phyloP scores from a whole-genome alignment of 495 filamentous ascomycete genomes.

The Tuber aestivum region DNA sequence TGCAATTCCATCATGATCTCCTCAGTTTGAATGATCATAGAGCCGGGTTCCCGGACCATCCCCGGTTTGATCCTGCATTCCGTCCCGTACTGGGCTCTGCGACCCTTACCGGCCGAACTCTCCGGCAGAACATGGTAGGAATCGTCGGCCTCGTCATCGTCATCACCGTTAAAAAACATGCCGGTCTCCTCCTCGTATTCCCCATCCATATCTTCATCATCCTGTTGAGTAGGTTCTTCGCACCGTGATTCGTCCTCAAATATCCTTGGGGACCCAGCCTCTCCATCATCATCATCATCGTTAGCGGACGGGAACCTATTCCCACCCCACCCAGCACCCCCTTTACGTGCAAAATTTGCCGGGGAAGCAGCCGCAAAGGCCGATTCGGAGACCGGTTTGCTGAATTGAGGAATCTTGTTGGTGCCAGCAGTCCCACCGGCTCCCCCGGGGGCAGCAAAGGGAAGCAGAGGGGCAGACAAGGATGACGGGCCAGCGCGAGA shows the following conservation, averaged over 20 bases:
- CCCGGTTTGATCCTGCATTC: conserved; percentile 19
- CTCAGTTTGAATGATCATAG: conserved; percentile 34
- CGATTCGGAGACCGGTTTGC: neutral
- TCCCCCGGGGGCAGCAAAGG: neutral
- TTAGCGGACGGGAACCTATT: conserved; percentile 25
- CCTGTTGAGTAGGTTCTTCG: conserved; percentile 18
- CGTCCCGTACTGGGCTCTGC: neutral
- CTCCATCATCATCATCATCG: conserved; percentile 29
- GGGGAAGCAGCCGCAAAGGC: neutral
- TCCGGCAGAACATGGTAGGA: conserved; percentile 18
- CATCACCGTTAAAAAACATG: conserved; percentile 24
- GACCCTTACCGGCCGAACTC: neutral
- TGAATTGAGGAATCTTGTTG: conserved; percentile 3
- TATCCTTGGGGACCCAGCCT: conserved; percentile 16
- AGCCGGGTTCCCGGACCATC: conserved; percentile 31
- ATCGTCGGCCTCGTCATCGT: conserved; percentile 29
- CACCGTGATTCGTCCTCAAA: conserved; percentile 33
- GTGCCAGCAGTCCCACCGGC: neutral
- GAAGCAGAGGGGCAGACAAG: neutral
- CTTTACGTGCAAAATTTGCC: conserved; percentile 10
- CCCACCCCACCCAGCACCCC: conserved; percentile 7
- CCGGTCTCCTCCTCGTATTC: conserved; percentile 17
- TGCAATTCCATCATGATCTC: conserved; percentile 34
- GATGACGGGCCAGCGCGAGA: conserved; percentile 11
- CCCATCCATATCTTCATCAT: conserved; percentile 32